Evolutionary conservation across 169 alveolate species (phyloP).

Genomic region (Plasmodium malariae): DNA sequence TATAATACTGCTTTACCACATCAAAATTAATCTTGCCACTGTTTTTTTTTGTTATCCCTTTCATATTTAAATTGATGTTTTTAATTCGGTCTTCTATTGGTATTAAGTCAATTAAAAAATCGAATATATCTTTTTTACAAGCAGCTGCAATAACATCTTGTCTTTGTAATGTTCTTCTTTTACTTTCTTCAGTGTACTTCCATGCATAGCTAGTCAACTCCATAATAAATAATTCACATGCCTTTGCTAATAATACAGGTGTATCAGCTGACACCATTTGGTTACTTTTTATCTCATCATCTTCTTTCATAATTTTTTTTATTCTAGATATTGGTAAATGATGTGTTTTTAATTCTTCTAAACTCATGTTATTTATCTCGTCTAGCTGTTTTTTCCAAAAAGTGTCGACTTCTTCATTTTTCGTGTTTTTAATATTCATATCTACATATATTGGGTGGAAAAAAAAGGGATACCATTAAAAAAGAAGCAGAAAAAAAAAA

Average conservation of each 20-base stretch:
- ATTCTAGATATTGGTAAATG: conserved; percentile 95
- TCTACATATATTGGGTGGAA: background rate
- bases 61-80: conserved; percentile 24
- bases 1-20: conserved; percentile 54
- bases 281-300: conserved; percentile 93
- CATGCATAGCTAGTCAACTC: conserved; percentile 95
- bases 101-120: conserved; percentile 90
- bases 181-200: conserved; percentile 92
- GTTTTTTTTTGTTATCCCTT: conserved; percentile 18
- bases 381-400: conserved; percentile 67
- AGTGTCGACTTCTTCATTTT: conserved; percentile 23
- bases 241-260: conserved; percentile 96
- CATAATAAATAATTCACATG: conserved; percentile 96
- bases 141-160: conserved; percentile 89
- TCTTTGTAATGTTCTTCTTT: conserved; percentile 93
- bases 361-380: conserved; percentile 38
- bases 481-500: background rate
- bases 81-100: conserved; percentile 62
- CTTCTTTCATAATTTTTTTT: conserved; percentile 96
- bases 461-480: conserved; percentile 13
- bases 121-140: conserved; percentile 91
- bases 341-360: conserved; percentile 73
- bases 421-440: conserved; percentile 46
- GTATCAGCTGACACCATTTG: conserved; percentile 96
- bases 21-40: conserved; percentile 23